Conservation (phyloP, 495 filamentous ascomycete genomes). For the Neurospora sp. region DNA sequence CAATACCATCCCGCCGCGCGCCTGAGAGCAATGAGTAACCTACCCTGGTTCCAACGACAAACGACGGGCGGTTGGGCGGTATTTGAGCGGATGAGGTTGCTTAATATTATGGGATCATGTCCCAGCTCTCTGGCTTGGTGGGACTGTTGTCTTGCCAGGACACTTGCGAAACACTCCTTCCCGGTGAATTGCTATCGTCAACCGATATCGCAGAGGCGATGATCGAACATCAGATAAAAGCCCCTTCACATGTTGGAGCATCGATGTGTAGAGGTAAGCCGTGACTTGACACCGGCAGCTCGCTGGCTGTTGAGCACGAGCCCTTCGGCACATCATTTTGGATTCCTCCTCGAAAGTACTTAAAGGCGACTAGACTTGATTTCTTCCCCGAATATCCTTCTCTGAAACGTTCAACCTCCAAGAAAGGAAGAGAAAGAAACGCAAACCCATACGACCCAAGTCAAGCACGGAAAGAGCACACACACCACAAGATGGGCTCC, state of each 20-base stretch:
- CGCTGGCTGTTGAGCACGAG: not conserved
- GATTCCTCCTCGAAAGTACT: not conserved
- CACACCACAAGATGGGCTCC: slow-evolving; percentile 3
- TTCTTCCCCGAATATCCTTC: not conserved
- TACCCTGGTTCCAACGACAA: not conserved
- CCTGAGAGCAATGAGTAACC: not conserved
- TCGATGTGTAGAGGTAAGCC: not conserved
- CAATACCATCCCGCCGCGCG: not conserved
- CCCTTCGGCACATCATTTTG: not conserved
- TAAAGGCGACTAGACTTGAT: not conserved
- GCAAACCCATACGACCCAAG: not conserved
- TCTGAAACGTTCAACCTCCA: not conserved
- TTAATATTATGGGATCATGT: not conserved
- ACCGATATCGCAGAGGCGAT: not conserved
- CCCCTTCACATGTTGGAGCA: not conserved
- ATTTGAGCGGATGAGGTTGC: not conserved
- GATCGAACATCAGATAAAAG: not conserved
- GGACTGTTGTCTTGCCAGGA: not conserved
- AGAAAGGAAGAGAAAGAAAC: not conserved
- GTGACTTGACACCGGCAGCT: not conserved
- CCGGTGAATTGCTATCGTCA: not conserved
- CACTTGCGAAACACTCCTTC: not conserved
- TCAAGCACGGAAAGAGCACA: not conserved
- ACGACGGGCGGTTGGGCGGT: not conserved
- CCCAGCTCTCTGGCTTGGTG: not conserved